Base-by-base conservation (phyloP, 345 rosid genomes). In the Eucalyptus sp. region DNA sequence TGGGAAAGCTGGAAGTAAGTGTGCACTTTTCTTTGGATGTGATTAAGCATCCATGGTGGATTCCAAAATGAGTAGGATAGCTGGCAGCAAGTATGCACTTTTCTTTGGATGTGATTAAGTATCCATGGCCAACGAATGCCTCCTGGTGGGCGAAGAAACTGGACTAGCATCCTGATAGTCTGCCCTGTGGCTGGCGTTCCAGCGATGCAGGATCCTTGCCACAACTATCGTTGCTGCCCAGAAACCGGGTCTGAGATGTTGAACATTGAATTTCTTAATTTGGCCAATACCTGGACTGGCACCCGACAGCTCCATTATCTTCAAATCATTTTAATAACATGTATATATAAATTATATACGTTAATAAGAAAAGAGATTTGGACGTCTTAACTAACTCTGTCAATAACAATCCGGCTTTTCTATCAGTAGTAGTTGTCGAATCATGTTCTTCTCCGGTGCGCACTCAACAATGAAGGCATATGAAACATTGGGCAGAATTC, bases 1-100 rank as follows among this genome's bases (percentile, higher is more conserved):
- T 52, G 25, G 10, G 0, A 52, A 52, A 52, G 0, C 0, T 52
- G 0, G 5, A 0, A 41, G 3, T 13, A 10, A 76, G 15, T 76
- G 15, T 0, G 15, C 46, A 10, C 27, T 20, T 71, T 43, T 56
- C 3, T 24, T 56, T 9, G 46, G 12, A 71, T 37, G 14, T 17
- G 22, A 37, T 18, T 37, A 33, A 60, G 31, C 31, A 27, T 60
- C 15, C 71, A 6, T 7, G 71, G 71, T 3, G 7, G n/a, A 33
- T 29, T 62, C 71, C 27, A 18, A 24, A 37, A 20, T 68, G 81
- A 18, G 44, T 9, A 17, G 81, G 25, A 33, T 33, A 33, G 37
- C 37, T 33, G 37, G 37, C 37, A 33, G 37, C 37, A 33, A 33
- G 37, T 33, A 33, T 33, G 37, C 37, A 33, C 37, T 33, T 33